phyloP scores from a whole-genome alignment of 2,329 filamentous ascomycete genomes.

The Fusarium lateritium region DNA sequence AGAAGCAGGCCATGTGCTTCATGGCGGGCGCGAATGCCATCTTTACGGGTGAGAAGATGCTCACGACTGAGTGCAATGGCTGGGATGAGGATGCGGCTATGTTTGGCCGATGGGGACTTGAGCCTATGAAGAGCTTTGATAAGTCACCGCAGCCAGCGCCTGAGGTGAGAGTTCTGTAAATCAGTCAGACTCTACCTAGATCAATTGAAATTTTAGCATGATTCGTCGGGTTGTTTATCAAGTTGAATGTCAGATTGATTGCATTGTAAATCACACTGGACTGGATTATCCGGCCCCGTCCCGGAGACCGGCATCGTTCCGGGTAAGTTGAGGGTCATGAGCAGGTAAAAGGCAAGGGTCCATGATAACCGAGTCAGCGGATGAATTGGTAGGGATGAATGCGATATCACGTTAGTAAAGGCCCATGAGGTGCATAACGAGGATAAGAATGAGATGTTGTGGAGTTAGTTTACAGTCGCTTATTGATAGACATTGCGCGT shows the following conservation, averaged over 20 bases:
- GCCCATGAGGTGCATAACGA: constrained; percentile 24
- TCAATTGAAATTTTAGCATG: constrained; percentile 2
- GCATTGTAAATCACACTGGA: background rate
- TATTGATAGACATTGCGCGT: constrained; percentile 20
- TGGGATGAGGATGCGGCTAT: constrained; percentile 91
- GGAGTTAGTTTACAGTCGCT: constrained; percentile 18
- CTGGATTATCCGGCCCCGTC: constrained; percentile 17
- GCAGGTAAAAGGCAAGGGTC: constrained; percentile 13
- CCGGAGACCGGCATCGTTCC: constrained; percentile 28
- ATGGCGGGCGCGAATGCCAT: constrained; percentile 94
- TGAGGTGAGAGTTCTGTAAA: constrained; percentile 47
- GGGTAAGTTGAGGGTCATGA: constrained; percentile 20
- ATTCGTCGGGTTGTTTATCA: constrained; percentile 1
- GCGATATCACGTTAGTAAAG: constrained; percentile 28
- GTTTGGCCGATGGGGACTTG: constrained; percentile 86
- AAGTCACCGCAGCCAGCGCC: constrained; percentile 51
- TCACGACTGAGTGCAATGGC: constrained; percentile 91
- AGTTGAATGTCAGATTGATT: constrained; percentile 1
- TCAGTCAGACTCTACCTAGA: background rate
- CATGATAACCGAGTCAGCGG: constrained; percentile 21
- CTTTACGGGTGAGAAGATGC: constrained; percentile 95
- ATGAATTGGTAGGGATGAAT: constrained; percentile 22
- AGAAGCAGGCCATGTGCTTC: constrained; percentile 91
- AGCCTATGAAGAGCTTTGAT: constrained; percentile 77
- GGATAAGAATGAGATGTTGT: constrained; percentile 17